A percentile compares a stretch with the other conserved stretches of the same genome.
phyloP scores from a whole-genome alignment of 352 stramenopile genomes.

The Globisporangium sylvaticum region DNA sequence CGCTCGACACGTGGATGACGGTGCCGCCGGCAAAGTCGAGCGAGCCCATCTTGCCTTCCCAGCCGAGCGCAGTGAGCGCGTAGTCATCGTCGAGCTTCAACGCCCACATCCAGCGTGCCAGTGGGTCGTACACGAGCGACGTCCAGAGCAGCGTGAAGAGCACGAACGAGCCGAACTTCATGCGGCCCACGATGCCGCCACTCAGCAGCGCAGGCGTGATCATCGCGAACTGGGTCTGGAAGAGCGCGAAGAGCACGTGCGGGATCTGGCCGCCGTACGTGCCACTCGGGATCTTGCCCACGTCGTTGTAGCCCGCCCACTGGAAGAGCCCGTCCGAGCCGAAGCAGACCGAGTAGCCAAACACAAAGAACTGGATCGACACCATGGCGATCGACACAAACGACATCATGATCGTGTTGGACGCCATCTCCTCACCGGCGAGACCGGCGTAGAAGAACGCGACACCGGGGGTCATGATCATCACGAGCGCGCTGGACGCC shows the following conservation, averaged over 20 bases:
- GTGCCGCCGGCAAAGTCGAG: conserved; percentile 84
- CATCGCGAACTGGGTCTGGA: conserved; percentile 82
- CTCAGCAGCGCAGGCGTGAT: conserved; percentile 75
- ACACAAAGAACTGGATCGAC: conserved; percentile 75
- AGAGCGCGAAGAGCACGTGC: conserved; percentile 70
- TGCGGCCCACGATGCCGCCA: conserved; percentile 78
- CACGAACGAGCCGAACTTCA: conserved; percentile 73
- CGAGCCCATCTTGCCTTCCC: conserved; percentile 65
- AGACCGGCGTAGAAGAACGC: conserved; percentile 82
- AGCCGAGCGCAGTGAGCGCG: conserved; percentile 37
- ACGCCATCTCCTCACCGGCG: conserved; percentile 62
- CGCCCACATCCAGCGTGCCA: conserved; percentile 85
- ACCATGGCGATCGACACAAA: conserved; percentile 76
- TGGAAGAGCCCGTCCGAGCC: conserved; percentile 50
- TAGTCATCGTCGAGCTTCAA: conserved; percentile 57
- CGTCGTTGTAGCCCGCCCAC: conserved; percentile 56
- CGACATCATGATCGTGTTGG: conserved; percentile 82
- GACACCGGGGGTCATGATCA: conserved; percentile 71
- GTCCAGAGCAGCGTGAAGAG: conserved; percentile 84
- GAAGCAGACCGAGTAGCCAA: conserved; percentile 74
- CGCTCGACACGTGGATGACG: conserved; percentile 80
- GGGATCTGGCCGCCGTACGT: conserved; percentile 63
- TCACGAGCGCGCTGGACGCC: conserved; percentile 41
- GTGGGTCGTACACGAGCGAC: conserved; percentile 77
- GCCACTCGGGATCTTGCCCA: conserved; percentile 35